Percentiles rank a stretch among this genome's conserved stretches.
Evolutionary conservation across 495 filamentous ascomycete genomes (phyloP).

Genomic region (Aspergillus wentii): DNA sequence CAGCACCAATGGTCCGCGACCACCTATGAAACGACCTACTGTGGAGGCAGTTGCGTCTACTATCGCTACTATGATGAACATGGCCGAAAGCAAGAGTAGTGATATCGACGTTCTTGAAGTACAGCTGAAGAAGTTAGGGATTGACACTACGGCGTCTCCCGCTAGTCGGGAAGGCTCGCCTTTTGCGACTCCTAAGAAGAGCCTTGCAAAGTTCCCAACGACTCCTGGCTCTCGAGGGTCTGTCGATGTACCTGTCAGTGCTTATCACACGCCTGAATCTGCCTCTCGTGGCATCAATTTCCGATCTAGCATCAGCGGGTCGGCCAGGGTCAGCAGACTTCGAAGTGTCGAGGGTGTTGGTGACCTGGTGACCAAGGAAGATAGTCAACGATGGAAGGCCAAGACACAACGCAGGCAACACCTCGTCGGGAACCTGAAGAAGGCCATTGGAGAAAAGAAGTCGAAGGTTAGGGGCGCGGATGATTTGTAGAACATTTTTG

Average conservation of each 20-base stretch:
- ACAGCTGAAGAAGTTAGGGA: conserved; percentile 68
- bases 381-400: conserved; percentile 53
- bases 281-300: conserved; percentile 32
- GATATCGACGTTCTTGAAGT: conserved; percentile 87
- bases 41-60: conserved; percentile 89
- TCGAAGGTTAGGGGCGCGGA: conserved; percentile 31
- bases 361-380: conserved; percentile 42
- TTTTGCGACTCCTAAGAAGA: conserved; percentile 53
- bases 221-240: conserved; percentile 38
- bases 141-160: conserved; percentile 41
- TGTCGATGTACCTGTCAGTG: conserved; percentile 30
- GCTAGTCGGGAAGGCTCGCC: conserved; percentile 56
- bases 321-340: conserved; percentile 38
- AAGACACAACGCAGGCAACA: conserved; percentile 51
- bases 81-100: conserved; percentile 80
- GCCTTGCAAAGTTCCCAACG: conserved; percentile 25
- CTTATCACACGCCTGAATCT: conserved; percentile 55
- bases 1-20: conserved; percentile 30
- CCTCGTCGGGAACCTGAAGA: conserved; percentile 41
- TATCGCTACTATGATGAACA: conserved; percentile 84
- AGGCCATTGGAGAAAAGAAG: conserved; percentile 34
- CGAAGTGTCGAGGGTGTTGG: conserved; percentile 30
- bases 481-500: conserved; percentile 20
- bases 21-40: conserved; percentile 56
- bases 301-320: conserved; percentile 44